Base-by-base conservation (phyloP, 2,329 filamentous ascomycete genomes). In the Chaetothyriales sp. region DNA sequence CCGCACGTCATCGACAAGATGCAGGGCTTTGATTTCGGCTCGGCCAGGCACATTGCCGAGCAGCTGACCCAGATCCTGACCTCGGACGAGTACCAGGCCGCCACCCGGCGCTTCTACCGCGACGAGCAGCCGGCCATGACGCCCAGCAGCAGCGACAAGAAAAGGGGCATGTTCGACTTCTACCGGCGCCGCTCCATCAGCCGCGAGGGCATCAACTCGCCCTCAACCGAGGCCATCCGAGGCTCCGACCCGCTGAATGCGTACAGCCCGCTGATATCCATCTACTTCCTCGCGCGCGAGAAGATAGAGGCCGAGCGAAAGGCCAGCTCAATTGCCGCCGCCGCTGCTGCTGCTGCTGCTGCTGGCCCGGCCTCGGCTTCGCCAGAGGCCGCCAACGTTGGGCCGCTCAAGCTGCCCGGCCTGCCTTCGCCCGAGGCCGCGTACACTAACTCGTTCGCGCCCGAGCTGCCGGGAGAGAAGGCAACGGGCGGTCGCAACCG, bases 1-100 rank as follows among this genome's bases (percentile, higher is more conserved):
- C 73, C 78, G 1, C 83, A 86, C 44, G 83, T 97, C 4, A 80
- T 98, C 52, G 80, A 87, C 47, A 89, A 86, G 60, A 98, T 98
- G 92, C 94, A 89, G 20, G 92, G 92, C 2, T 98, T 98, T 67
- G 94, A 97, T 67, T 98, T 97, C 70, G 92, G 92, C 0, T 78
- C 87, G 0, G 78, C 88, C 1, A 89, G 95, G 50, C 79, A 80
- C 52, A 95, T 98, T 64, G 83, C 80, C 52, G 73, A 80, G 2
- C 87, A 95, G 64, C 77, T 98, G 44, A 86, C 82, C 8, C 86
- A 85, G 57, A 79, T 89, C n/a, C 78, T 98, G 54, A 86, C 94
- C 62, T 95, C 89, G 0, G 89, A 94, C 5, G 90, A 97, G 43
- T 98, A 98, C 61, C 88, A 94, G 62, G 81, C 83, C 53, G 89